A percentile compares a stretch with the other conserved stretches of the same genome.
Evolutionary conservation across 345 rosid genomes (phyloP).

Genomic region (Eucalyptus curtisii): DNA sequence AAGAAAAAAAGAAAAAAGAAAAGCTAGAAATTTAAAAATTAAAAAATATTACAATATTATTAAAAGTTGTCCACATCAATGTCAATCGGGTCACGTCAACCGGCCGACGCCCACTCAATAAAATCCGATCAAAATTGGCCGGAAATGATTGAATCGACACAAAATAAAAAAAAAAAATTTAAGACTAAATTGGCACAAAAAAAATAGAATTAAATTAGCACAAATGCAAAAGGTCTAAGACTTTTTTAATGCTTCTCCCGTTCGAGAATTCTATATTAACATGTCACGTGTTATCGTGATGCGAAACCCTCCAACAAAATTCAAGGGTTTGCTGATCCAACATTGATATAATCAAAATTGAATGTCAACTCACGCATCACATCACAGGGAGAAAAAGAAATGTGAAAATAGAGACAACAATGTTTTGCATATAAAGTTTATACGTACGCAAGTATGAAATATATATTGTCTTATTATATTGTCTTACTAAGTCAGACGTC

Average conservation of each 20-base stretch:
- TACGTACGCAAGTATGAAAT: not conserved
- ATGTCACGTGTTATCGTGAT: too few relatives aligned
- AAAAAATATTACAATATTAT: too few relatives aligned
- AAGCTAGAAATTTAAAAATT: too few relatives aligned
- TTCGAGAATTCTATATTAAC: too few relatives aligned
- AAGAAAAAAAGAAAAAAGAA: too few relatives aligned
- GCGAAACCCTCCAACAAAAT: not conserved
- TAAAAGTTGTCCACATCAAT: accelerated
- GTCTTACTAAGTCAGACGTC: not conserved
- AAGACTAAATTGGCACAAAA: accelerated
- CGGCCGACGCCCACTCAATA: accelerated
- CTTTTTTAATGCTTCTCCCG: accelerated
- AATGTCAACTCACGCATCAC: not conserved
- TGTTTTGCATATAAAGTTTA: not conserved
- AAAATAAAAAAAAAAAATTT: too few relatives aligned
- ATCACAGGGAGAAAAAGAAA: not conserved
- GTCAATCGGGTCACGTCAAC: too few relatives aligned
- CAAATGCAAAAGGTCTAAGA: too few relatives aligned
- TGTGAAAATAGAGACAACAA: not conserved
- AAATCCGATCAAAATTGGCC: accelerated
- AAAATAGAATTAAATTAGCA: too few relatives aligned
- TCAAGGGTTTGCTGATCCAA: not conserved
- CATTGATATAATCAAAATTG: not conserved
- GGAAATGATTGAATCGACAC: accelerated
- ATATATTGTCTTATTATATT: not conserved